phyloP scores from a whole-genome alignment of 2,329 filamentous ascomycete species.

The Neopestalotiopsis clavispora region DNA sequence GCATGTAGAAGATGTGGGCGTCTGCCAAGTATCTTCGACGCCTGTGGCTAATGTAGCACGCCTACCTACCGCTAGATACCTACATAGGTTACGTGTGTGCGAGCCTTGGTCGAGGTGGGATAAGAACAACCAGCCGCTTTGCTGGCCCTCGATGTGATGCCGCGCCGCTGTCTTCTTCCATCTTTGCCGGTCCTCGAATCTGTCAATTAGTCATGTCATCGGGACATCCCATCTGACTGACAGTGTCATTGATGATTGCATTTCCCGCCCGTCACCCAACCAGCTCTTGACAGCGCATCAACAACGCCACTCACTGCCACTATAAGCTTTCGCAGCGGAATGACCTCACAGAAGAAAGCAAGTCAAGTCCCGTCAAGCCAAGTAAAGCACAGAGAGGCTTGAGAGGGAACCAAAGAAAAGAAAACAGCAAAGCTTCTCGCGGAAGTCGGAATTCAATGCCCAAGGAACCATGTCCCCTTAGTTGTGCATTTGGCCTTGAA shows the following conservation, averaged over 20 bases:
- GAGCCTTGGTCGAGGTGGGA: neutral
- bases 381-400: neutral
- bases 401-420: constrained; percentile 1
- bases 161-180: too few species aligned
- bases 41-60: too few species aligned
- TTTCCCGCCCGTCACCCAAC: neutral
- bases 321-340: neutral
- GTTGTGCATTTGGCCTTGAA: neutral
- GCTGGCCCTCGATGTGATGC: too few species aligned
- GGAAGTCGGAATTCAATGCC: neutral
- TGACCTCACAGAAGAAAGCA: constrained; percentile 13
- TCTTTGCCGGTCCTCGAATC: too few species aligned
- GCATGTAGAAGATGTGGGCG: too few species aligned
- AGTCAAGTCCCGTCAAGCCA: neutral
- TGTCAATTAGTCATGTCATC: too few species aligned
- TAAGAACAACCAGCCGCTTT: neutral
- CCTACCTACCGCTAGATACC: neutral
- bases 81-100: neutral
- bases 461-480: neutral
- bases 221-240: too few species aligned
- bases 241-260: neutral
- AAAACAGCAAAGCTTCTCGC: neutral
- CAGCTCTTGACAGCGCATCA: constrained; percentile 8
- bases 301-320: neutral
- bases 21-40: neutral